Evolutionary conservation across 2,329 filamentous ascomycete species (phyloP).

Genomic region (Pezicula radicicola): DNA sequence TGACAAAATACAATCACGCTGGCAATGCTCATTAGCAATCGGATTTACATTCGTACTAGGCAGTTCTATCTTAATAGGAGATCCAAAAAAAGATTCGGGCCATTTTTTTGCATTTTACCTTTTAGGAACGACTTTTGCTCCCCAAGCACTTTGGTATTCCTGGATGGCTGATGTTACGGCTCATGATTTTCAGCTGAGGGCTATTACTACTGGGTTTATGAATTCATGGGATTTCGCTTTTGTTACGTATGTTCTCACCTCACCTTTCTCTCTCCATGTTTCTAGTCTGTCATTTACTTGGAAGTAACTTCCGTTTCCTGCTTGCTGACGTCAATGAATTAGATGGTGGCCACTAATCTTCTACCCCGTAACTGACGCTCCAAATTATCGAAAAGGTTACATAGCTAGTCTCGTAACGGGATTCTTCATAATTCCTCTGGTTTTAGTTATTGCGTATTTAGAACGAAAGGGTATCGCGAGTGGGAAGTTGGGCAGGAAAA

Average conservation of each 20-base stretch:
- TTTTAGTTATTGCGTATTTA: constrained; percentile 34
- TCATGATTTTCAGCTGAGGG: constrained; percentile 37
- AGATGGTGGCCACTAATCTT: constrained; percentile 25
- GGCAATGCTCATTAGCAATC: constrained; percentile 40
- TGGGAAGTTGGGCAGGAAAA: constrained; percentile 8
- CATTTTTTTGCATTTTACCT: constrained; percentile 43
- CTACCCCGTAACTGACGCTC: constrained; percentile 37
- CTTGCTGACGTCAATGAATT: not conserved
- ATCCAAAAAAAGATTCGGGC: constrained; percentile 29
- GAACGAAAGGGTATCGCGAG: constrained; percentile 27
- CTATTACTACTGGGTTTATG: constrained; percentile 41
- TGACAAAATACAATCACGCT: constrained; percentile 39
- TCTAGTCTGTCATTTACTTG: not conserved
- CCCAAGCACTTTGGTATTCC: constrained; percentile 43
- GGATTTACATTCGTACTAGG: constrained; percentile 39
- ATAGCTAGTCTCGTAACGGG: constrained; percentile 37
- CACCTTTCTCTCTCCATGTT: constrained; percentile 30
- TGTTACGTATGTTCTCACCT: constrained; percentile 27
- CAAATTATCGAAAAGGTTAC: constrained; percentile 35
- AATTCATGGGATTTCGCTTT: constrained; percentile 41
- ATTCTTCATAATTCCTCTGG: constrained; percentile 32
- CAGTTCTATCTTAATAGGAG: constrained; percentile 33
- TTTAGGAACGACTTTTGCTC: constrained; percentile 41
- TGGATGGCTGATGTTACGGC: constrained; percentile 43
- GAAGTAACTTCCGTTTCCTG: not conserved